Percentiles rank a stretch among this genome's conserved stretches.
Evolutionary conservation across 2,329 filamentous ascomycete species (phyloP).

Genomic region (Talaromyces amestolkiae): DNA sequence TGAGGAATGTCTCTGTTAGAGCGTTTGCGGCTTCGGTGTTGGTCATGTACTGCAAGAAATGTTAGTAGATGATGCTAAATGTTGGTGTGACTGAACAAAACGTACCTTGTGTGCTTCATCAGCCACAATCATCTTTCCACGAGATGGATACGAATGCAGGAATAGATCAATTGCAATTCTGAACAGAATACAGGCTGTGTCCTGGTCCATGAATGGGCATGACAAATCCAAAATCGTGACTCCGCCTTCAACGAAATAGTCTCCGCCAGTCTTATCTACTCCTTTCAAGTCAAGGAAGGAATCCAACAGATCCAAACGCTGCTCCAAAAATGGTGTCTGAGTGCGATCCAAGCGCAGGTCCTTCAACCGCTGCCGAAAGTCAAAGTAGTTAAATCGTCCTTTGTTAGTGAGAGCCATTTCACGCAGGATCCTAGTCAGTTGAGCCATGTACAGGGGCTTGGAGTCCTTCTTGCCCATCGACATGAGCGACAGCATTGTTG

Average conservation of each 20-base stretch:
- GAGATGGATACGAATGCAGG: constrained; percentile 51
- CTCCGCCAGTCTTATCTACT: constrained; percentile 9
- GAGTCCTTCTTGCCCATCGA: constrained; percentile 25
- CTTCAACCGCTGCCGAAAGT: constrained; percentile 24
- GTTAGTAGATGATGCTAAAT: constrained; percentile 32
- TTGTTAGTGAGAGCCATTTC: constrained; percentile 26
- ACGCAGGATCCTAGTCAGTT: constrained; percentile 26
- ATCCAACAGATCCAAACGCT: constrained; percentile 28
- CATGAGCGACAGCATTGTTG: constrained; percentile 28
- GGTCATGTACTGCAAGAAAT: constrained; percentile 55
- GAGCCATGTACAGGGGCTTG: constrained; percentile 27
- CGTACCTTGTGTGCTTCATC: constrained; percentile 73
- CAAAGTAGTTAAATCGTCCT: constrained; percentile 25
- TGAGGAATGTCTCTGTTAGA: constrained; percentile 62
- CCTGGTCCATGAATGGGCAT: constrained; percentile 66
- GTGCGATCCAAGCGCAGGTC: constrained; percentile 16
- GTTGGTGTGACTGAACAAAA: constrained; percentile 14
- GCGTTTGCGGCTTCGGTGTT: constrained; percentile 48
- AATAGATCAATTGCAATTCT: constrained; percentile 68
- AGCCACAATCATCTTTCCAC: constrained; percentile 64
- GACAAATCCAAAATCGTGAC: constrained; percentile 70
- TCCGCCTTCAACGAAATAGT: constrained; percentile 21
- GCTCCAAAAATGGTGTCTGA: constrained; percentile 25
- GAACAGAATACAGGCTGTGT: constrained; percentile 69
- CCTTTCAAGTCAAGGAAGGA: constrained; percentile 24